These are phyloP conservation scores for Lunasporangiospora selenospora DNA, from an alignment of 192 early-diverging fungal species.

Conservation along the genomic window DNA sequence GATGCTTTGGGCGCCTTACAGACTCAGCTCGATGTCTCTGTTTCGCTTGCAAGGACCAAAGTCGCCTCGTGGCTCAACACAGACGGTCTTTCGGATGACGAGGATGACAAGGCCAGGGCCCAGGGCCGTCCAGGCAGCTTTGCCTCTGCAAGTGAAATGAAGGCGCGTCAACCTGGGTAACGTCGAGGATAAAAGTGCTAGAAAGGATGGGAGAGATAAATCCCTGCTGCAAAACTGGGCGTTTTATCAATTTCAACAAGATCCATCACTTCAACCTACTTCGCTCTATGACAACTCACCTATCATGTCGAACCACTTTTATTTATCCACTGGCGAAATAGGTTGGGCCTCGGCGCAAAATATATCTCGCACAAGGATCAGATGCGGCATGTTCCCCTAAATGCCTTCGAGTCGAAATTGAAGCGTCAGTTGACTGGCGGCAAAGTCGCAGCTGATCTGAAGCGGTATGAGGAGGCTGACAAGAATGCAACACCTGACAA, in stretches of 20 bases:
- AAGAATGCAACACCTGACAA: conserved; percentile 48
- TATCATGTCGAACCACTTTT: no score
- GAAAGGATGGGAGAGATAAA: no score
- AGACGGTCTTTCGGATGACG: conserved; percentile 45
- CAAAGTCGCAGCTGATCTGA: conserved; percentile 8
- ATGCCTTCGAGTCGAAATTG: conserved; percentile 48
- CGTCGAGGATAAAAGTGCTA: no score
- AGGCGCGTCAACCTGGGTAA: conserved; percentile 42
- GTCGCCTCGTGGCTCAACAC: conserved; percentile 58
- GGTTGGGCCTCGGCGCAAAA: conserved; percentile 60
- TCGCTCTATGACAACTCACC: no score
- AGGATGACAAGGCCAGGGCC: conserved; percentile 23
- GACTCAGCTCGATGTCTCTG: conserved; percentile 61
- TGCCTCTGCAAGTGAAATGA: conserved; percentile 3
- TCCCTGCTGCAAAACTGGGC: no score
- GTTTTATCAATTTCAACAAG: no score
- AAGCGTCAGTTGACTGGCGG: conserved; percentile 49
- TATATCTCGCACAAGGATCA: conserved; percentile 58
- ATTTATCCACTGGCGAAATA: conserved; percentile 16
- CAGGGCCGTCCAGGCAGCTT: conserved; percentile 1
- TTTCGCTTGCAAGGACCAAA: conserved; percentile 49
- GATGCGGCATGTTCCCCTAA: conserved; percentile 48
- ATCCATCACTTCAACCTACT: no score
- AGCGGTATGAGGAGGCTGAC: conserved; percentile 20
- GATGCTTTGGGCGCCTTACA: conserved; percentile 50